Percentiles rank a stretch among this genome's conserved stretches.
These are phyloP conservation scores for Xerophyta viscosa DNA, from an alignment of 106 monocot species.

Conservation along the genomic window DNA sequence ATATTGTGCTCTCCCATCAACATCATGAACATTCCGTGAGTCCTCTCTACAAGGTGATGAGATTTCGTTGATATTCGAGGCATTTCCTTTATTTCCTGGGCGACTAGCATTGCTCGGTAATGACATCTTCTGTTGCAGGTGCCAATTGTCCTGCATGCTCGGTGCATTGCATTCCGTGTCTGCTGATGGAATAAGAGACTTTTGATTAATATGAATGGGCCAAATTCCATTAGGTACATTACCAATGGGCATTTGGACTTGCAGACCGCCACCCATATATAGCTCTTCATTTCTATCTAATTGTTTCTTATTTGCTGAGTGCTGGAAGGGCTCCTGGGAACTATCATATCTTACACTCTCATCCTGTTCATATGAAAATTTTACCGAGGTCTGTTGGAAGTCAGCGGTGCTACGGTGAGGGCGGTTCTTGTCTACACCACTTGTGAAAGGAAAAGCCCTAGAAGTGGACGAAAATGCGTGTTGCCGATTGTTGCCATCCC, in stretches of 20 bases:
- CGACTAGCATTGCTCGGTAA: conserved; percentile 19
- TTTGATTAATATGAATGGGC: conserved; percentile 28
- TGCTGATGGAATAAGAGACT: conserved; percentile 9
- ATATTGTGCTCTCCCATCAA: conserved; percentile 18
- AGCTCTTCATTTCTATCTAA: conserved; percentile 17
- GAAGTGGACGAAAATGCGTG: conserved; percentile 28
- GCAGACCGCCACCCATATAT: conserved; percentile 8
- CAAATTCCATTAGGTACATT: conserved; percentile 21
- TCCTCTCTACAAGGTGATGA: conserved; percentile 8
- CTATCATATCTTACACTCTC: conserved; percentile 10
- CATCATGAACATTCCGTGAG: conserved; percentile 11
- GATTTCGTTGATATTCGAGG: conserved; percentile 26
- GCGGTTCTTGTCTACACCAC: conserved; percentile 24
- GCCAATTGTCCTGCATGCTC: conserved; percentile 29
- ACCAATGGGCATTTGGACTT: conserved; percentile 16
- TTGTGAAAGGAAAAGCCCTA: conserved; percentile 28
- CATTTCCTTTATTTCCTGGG: conserved; percentile 22
- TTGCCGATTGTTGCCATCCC: conserved; percentile 22
- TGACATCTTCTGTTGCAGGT: conserved; percentile 31
- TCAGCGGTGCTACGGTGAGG: conserved; percentile 7
- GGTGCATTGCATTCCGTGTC: conserved; percentile 22
- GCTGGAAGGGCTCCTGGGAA: conserved; percentile 23
- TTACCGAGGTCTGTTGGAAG: conserved; percentile 31
- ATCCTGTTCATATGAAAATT: conserved; percentile 20
- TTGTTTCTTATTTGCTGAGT: conserved; percentile 8